phyloP scores from a whole-genome alignment of 345 rosid genomes.

The Gossypium arboreum region DNA sequence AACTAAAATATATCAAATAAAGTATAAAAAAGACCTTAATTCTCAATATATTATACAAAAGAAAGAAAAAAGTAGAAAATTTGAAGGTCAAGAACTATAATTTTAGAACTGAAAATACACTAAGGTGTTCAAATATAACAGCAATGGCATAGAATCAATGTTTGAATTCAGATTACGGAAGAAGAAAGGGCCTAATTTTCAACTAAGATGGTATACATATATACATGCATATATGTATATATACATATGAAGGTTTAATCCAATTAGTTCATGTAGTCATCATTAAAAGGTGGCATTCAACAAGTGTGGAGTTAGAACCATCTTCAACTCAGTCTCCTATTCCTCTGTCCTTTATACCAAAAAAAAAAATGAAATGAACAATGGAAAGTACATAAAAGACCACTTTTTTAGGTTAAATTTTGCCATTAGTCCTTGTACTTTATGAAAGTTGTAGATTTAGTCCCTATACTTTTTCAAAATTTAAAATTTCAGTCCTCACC shows the following conservation, averaged over 20 bases:
- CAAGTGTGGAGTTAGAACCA: not conserved
- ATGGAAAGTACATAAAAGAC: not conserved
- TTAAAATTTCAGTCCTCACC: too few species aligned
- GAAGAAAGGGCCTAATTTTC: not conserved
- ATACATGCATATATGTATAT: not conserved
- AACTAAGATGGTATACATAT: not conserved
- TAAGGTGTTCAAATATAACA: not conserved
- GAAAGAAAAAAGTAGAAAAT: not conserved
- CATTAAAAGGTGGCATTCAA: not conserved
- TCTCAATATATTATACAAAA: not conserved
- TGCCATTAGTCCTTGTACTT: too few species aligned
- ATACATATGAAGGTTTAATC: not conserved
- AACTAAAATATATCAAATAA: conserved; percentile 22
- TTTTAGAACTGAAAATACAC: not conserved
- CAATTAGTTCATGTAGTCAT: not conserved
- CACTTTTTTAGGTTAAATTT: not conserved
- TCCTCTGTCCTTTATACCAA: not conserved
- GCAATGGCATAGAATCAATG: not conserved
- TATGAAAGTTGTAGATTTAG: too few species aligned
- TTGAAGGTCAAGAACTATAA: not conserved
- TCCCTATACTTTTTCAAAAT: too few species aligned
- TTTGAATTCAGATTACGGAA: not conserved
- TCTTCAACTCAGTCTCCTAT: not conserved
- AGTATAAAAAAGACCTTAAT: not conserved
- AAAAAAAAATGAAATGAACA: not conserved